A percentile compares a stretch with the other conserved stretches of the same genome.
Evolutionary conservation across 1,284 basidiomycete species (phyloP).

Genomic region (Crucibulum cyathiforme): DNA sequence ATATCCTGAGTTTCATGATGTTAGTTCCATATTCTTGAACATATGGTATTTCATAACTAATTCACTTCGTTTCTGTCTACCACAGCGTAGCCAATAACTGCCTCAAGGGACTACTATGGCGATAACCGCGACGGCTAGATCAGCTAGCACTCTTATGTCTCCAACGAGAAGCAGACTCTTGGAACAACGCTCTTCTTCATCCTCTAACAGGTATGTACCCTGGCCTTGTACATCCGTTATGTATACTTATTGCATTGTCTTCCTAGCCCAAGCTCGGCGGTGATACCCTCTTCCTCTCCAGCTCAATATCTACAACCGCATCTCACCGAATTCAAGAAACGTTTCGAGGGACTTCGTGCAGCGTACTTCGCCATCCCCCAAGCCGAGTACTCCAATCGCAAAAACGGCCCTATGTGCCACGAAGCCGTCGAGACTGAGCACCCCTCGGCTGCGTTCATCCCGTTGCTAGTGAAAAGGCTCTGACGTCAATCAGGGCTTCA

Average conservation of each 20-base stretch:
- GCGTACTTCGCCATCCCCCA: constrained; percentile 62
- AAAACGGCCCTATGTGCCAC: constrained; percentile 62
- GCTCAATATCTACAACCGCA: constrained; percentile 70
- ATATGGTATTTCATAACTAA: too few relatives aligned
- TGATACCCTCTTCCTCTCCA: constrained; percentile 67
- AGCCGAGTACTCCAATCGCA: constrained; percentile 54
- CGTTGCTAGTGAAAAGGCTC: constrained; percentile 63
- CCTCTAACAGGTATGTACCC: constrained; percentile 30
- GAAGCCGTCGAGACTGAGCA: constrained; percentile 66
- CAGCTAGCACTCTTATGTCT: constrained; percentile 36
- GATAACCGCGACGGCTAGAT: constrained; percentile 36
- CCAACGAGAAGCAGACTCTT: constrained; percentile 67
- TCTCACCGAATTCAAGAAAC: constrained; percentile 70
- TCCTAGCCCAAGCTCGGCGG: constrained; percentile 50
- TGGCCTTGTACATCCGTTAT: too few relatives aligned
- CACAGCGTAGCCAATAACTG: constrained; percentile 34
- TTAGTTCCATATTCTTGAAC: constrained; percentile 15
- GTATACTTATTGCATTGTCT: constrained; percentile 30
- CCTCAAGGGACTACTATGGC: constrained; percentile 36
- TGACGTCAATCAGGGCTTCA: constrained; percentile 70
- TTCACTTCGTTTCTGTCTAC: constrained; percentile 27
- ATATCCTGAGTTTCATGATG: constrained; percentile 46
- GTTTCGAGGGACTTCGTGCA: constrained; percentile 67
- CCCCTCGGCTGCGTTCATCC: too few relatives aligned
- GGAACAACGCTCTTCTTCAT: constrained; percentile 68